Conservation (phyloP, 73 alveolate species). For the Urostyla sp. region DNA sequence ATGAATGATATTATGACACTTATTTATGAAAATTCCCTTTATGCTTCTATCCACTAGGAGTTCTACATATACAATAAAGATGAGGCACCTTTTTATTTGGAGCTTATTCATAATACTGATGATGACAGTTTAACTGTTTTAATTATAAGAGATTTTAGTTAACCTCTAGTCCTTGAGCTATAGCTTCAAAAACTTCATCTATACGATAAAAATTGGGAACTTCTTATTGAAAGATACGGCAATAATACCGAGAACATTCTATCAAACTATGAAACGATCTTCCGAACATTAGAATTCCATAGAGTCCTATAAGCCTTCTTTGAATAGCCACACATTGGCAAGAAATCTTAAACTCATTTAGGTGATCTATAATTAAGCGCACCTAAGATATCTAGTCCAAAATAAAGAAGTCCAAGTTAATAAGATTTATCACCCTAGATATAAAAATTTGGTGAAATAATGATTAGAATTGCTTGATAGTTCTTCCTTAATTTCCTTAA, state of each 20-base stretch:
- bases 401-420: too few species aligned
- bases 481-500: background rate
- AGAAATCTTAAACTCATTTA: too few species aligned
- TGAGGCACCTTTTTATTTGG: slow-evolving; percentile 33
- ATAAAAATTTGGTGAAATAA: slow-evolving; percentile 11
- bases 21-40: slow-evolving; percentile 36
- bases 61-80: slow-evolving; percentile 6
- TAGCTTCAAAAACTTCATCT: background rate
- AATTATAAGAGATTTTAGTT: background rate
- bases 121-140: slow-evolving; percentile 34
- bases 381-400: background rate
- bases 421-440: too few species aligned
- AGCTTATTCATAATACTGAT: slow-evolving; percentile 49
- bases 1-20: slow-evolving; percentile 43
- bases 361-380: background rate
- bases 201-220: background rate
- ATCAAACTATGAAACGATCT: slow-evolving; percentile 18
- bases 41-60: slow-evolving; percentile 29
- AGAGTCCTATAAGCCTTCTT: background rate
- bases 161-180: slow-evolving; percentile 7
- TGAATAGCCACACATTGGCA: too few species aligned
- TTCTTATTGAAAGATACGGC: slow-evolving; percentile 7
- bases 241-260: slow-evolving; percentile 9
- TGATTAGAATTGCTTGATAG: slow-evolving; percentile 4
- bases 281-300: slow-evolving; percentile 22